These are phyloP conservation scores for Blumeriella jaapii DNA, from an alignment of 2,329 filamentous ascomycete species.

Conservation along the genomic window DNA sequence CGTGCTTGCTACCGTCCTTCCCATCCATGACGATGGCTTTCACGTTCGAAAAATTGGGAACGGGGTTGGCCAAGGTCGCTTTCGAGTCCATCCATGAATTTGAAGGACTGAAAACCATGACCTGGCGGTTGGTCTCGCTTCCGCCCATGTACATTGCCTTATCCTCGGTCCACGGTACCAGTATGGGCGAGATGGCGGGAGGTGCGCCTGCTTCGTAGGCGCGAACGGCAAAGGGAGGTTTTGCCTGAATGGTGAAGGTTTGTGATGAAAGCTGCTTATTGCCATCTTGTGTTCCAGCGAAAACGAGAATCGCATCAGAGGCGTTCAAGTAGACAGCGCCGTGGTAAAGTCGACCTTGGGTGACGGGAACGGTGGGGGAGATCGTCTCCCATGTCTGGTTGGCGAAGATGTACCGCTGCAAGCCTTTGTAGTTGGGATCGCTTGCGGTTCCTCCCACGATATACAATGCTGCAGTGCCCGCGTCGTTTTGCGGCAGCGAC, in stretches of 20 bases:
- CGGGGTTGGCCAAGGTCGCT: constrained; percentile 46
- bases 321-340: constrained; percentile 62
- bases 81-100: constrained; percentile 58
- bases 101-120: constrained; percentile 60
- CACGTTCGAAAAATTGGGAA: constrained; percentile 47
- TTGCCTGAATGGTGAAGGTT: constrained; percentile 63
- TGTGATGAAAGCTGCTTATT: constrained; percentile 48
- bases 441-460: constrained; percentile 64
- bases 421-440: constrained; percentile 50
- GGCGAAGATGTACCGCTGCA: constrained; percentile 57
- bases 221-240: constrained; percentile 49
- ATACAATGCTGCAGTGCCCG: constrained; percentile 54
- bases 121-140: constrained; percentile 47
- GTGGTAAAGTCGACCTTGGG: constrained; percentile 59
- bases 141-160: constrained; percentile 69
- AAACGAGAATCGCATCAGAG: constrained; percentile 64
- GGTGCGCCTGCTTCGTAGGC: constrained; percentile 49
- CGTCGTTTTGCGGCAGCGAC: constrained; percentile 45
- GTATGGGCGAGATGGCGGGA: constrained; percentile 54
- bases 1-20: constrained; percentile 63
- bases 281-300: constrained; percentile 61
- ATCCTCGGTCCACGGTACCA: constrained; percentile 62
- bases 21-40: constrained; percentile 57
- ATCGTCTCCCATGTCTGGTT: constrained; percentile 48
- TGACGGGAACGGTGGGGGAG: constrained; percentile 28